Base-by-base conservation (phyloP, 768 basidiomycete species). In the Serendipita sp. region DNA sequence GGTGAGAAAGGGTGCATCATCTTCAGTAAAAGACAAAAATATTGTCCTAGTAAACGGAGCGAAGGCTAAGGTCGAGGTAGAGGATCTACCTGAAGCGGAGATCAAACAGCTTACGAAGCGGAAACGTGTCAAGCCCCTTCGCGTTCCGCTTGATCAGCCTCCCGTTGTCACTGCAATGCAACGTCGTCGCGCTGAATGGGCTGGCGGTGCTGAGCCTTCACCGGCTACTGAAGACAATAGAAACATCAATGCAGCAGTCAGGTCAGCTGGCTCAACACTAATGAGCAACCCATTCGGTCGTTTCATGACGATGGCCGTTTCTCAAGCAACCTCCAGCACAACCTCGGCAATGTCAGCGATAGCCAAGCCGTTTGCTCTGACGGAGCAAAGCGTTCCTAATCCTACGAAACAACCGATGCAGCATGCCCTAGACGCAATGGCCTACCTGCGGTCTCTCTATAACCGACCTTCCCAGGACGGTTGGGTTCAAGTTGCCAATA, bases 71-170 rank as follows among this genome's bases (percentile, higher is more conserved):
- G 86, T 98, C 23, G 95, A 98, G 69, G 79, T 87, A 33, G 93
- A 96, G 71, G 91, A 94, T 64, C 77, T 99, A 18, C 80, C 86
- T 0, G 92, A 95, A 64, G 77, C 80, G 29, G 94, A 98, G 73
- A 83, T 94, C 69, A 91, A 94, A 76, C 74, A 80, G 3, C 77
- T 96, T 46, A 78, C 82, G 70, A 88, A 86, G 73, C 83, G 83
- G 77, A 97, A 94, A 74, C 82, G 95, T 6, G 78, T 91, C 58
- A 91, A 91, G 72, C 90, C 91, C 3, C 75, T 77, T 2, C 82
- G 95, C 37, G 85, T 94, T 62, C 94, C 96, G 2, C 79, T 99
- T 18, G 96, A 99, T 72, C 93, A 94, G 68, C 94, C 93, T 0
- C 90, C 86, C 3, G 89, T 92, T 2, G 75, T 88, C 63, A 78